Base-by-base conservation (phyloP, 495 filamentous ascomycete genomes). In the Penicillium dipodomyicola region DNA sequence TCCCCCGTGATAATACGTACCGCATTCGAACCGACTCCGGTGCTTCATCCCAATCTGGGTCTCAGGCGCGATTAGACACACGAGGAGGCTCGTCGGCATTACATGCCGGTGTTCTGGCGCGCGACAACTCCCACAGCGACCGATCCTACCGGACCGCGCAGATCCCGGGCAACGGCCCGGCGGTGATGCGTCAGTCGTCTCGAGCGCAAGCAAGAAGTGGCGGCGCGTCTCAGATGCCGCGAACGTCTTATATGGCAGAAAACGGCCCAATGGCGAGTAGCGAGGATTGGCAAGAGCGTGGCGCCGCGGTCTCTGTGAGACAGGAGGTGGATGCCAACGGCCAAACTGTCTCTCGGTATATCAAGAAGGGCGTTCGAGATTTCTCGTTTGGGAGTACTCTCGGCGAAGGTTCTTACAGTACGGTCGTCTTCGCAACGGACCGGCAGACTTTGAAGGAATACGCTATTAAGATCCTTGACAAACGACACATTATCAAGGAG, bases 401-500 rank as follows among this genome's bases (percentile, higher is more conserved):
- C 9, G 95, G 95, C 33, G 95, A 99, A 71, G 95, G 95, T 9
- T 97, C 95, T 5, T 99, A 99, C 79, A 97, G 93, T 70, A 97
- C 92, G 15, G 95, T 99, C 48, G 84, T 94, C 52, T 84, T 94
- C 42, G 95, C 93, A 44, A 97, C 95, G 5, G 95, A 99, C 65
- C 84, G 95, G 47, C 92, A 96, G 71, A 97, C 91, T 0, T 75
- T 95, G 44, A 94, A 95, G 59, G 95, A 99, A 70, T 97, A 96
- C 67, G 95, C 95, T 27, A 93, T 99, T 74, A 99, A 99, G 68
- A 93, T 99, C 25, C 80, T 99, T 40, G 94, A 97, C 73, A 99
- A 99, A 76, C 86, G 91, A 60, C 95, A 99, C 72, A 99, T 99
- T 64, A 97, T 99, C 79, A 97, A 97, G 77, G 95, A 99, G 75